Conservation (phyloP, 2,329 filamentous ascomycete species). For the Neopestalotiopsis clavispora region DNA sequence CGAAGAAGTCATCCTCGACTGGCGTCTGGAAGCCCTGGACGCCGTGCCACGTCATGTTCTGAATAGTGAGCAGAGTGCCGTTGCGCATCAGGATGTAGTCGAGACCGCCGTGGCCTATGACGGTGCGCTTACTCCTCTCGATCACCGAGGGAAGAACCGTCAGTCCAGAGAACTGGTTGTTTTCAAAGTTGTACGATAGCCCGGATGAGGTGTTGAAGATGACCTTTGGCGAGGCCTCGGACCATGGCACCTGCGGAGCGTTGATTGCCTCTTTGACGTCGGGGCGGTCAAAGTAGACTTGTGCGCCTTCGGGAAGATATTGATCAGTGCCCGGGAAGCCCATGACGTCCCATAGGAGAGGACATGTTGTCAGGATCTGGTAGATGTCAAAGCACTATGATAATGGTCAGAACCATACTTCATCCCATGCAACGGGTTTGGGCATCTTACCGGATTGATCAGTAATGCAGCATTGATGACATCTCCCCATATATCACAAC, state of each 20-base stretch:
- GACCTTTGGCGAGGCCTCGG: constrained; percentile 25
- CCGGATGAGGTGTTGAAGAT: constrained; percentile 41
- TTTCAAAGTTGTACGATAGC: constrained; percentile 44
- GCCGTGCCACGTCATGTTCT: constrained; percentile 84
- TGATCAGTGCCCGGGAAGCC: constrained; percentile 62
- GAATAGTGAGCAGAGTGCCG: constrained; percentile 73
- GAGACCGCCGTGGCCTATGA: constrained; percentile 74
- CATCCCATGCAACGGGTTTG: neutral
- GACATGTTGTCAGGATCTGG: constrained; percentile 70
- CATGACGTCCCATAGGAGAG: constrained; percentile 64
- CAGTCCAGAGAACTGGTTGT: constrained; percentile 57
- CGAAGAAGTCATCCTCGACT: constrained; percentile 68
- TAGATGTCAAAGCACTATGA: constrained; percentile 70
- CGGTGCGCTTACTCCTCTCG: constrained; percentile 72
- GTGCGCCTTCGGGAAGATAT: constrained; percentile 67
- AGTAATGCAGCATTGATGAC: constrained; percentile 54
- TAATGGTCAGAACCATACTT: neutral
- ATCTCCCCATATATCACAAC: constrained; percentile 57
- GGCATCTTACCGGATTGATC: constrained; percentile 53
- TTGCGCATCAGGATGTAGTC: constrained; percentile 73
- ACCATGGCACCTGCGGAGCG: constrained; percentile 50
- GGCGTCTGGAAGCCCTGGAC: constrained; percentile 68
- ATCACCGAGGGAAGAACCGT: constrained; percentile 72
- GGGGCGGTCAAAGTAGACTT: constrained; percentile 71
- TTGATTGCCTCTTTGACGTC: constrained; percentile 74